Percentiles rank a stretch among this genome's conserved stretches.
These are phyloP conservation scores for Xylariaceae sp. DNA, from an alignment of 2,329 filamentous ascomycete genomes.

Conservation along the genomic window DNA sequence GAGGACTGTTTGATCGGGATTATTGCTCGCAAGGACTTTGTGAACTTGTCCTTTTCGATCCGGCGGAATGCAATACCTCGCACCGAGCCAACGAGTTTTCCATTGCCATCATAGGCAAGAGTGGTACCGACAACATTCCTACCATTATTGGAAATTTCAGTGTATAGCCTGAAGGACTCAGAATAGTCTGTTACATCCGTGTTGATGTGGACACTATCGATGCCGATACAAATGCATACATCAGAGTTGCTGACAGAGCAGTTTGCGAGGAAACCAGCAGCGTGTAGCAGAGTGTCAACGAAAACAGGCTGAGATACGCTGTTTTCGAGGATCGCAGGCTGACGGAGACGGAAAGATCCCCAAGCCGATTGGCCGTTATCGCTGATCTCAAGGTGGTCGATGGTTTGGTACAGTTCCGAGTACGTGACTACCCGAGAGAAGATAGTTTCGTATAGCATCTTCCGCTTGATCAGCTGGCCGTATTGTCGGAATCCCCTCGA, in stretches of 20 bases:
- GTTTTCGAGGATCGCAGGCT: not conserved
- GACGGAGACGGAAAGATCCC: slow-evolving; percentile 8
- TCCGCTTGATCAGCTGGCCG: slow-evolving; percentile 10
- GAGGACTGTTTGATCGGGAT: not conserved
- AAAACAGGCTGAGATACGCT: slow-evolving; percentile 10
- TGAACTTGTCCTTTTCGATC: not conserved
- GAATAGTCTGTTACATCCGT: not conserved
- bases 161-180: not conserved
- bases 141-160: not conserved
- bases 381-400: slow-evolving; percentile 8
- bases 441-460: slow-evolving; percentile 15
- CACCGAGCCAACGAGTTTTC: not conserved
- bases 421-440: slow-evolving; percentile 21
- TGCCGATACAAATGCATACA: slow-evolving; percentile 17
- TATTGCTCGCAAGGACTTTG: not conserved
- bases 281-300: slow-evolving; percentile 20
- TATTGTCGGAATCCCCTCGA: slow-evolving; percentile 4
- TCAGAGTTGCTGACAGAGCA: slow-evolving; percentile 9
- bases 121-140: not conserved
- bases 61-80: not conserved
- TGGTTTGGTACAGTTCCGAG: slow-evolving; percentile 13
- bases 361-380: slow-evolving; percentile 7
- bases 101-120: not conserved
- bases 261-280: slow-evolving; percentile 20
- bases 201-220: not conserved